Base-by-base conservation (phyloP, 2,329 filamentous ascomycete species). In the Xylariaceae sp. region DNA sequence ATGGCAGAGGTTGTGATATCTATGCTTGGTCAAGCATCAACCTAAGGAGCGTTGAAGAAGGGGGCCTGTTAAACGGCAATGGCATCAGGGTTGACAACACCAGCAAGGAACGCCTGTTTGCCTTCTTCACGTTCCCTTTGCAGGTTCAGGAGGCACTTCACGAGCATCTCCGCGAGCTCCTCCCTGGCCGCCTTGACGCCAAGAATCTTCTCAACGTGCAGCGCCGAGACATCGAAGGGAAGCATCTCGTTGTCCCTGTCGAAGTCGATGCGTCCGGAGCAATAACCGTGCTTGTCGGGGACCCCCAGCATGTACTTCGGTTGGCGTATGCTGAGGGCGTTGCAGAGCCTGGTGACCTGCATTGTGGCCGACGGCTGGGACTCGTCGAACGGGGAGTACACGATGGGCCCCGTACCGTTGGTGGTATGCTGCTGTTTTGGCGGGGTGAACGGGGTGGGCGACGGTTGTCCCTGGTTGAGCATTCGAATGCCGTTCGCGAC, bases 121-220 rank as follows among this genome's bases (percentile, higher is more conserved):
- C 9, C 30, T 2, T 13, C 51, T 0, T 51, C 63, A 48, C 66
- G 62, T 56, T 69, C 56, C 10, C 44, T 58, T 50, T 68, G 56
- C 37, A 71, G 59, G 4, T 55, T 34, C 6, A 66, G 35, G 35
- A 83, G 60, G 67, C 72, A 74, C 4, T 44, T 61, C 11, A 81
- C 62, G 2, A 82, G 66, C 37, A 66, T 62, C 62, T 74, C 71
- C 0, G 78, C 77, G 2, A 82, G 67, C 56, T 67, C 68, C 60
- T 75, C 70, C 64, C 69, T 76, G 1, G 77, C 71, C 8, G 68
- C 60, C 49, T 68, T 71, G 64, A 71, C 74, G 2, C 75, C 72
- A 3, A 68, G 67, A 7, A 77, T 67, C 4, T 71, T 60, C 11
- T 65, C 53, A 37, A 68, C 66, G 47, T 50, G 57, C 10, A 61